Evolutionary conservation across 2,329 filamentous ascomycete genomes (phyloP), one percentile per base, ranked within the genome.

Genomic region (Purpureocillium lavendulum): DNA sequence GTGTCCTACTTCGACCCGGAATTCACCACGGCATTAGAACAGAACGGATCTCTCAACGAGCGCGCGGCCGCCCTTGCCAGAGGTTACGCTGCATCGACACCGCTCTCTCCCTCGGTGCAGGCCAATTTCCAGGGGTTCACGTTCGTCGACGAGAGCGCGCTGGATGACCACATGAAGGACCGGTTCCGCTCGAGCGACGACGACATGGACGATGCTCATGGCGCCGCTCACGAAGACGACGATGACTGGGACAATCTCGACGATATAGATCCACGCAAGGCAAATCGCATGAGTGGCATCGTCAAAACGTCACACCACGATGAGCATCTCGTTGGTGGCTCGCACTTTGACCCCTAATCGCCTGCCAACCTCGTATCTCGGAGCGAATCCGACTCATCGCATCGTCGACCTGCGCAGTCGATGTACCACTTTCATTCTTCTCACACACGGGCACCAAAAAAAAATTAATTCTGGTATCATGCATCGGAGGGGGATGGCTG

Each of bases 81-180:
- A 41, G 89, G 89, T 30, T 86, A 92, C 56, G 82, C 86, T 6
- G 86, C 87, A 7, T 94, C 87, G 12, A 98, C 92, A 0, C 92
- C 92, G 1, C 70, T 98, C 17, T 95, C 88, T 12, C 92, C 92
- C 1, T 94, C 87, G 3, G 89, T 96, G 65, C 92, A 98, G 64
- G 92, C 90, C 46, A 96, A 97, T 57, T 98, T 98, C 70, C 87
- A 92, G 55, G 92, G 92, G 28, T 98, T 98, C 63, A 98, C 92
- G 0, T 98, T 94, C 60, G 92, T 97, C n/a, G 92, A 97, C 53
- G 90, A 97, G 65, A 96, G 87, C 55, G 86, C 87, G 2, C 81
- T 98, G 40, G 89, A 97, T 38, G 87, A 90, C 46, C 82, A 92
- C 49, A 88, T 87, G 78, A 64, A 66, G 41, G 70, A 70, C 44